A percentile compares a stretch with the other conserved stretches of the same genome.
phyloP scores from a whole-genome alignment of 1,139 yeast species.

The Suhomyces yuchorum region DNA sequence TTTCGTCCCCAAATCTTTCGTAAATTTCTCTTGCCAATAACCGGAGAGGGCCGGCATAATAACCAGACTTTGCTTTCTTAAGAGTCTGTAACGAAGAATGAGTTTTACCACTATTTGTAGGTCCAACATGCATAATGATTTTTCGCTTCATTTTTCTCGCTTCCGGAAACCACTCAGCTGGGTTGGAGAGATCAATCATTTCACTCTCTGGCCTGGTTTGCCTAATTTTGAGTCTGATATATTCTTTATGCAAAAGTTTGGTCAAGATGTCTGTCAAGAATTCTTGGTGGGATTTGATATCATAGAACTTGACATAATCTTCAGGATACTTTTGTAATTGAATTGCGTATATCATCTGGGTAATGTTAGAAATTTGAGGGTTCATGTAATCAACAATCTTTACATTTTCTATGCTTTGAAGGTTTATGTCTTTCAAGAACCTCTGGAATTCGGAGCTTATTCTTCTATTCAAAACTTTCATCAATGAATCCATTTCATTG shows the following conservation, averaged over 20 bases:
- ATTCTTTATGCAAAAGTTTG: constrained; percentile 28
- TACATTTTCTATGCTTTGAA: constrained; percentile 3
- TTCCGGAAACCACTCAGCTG: constrained; percentile 86
- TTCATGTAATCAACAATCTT: constrained; percentile 31
- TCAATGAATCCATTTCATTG: constrained; percentile 5
- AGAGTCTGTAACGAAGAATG: constrained; percentile 75
- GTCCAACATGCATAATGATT: constrained; percentile 90
- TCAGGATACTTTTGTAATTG: constrained; percentile 24
- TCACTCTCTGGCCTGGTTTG: constrained; percentile 18
- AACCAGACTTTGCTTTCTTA: constrained; percentile 73
- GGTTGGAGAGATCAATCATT: constrained; percentile 60
- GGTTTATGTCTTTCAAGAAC: neutral
- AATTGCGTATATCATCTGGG: constrained; percentile 24
- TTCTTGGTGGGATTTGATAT: constrained; percentile 22
- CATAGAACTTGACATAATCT: constrained; percentile 21
- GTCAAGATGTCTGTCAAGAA: constrained; percentile 25
- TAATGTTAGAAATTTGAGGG: constrained; percentile 29
- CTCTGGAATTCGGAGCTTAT: constrained; percentile 8
- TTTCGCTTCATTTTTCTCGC: constrained; percentile 82
- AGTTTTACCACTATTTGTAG: constrained; percentile 97
- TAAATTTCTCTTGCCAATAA: constrained; percentile 88
- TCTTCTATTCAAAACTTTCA: constrained; percentile 6
- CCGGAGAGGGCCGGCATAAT: constrained; percentile 93
- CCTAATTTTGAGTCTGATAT: constrained; percentile 20
- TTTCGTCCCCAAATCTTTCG: constrained; percentile 70